Conservation (phyloP, 2,329 filamentous ascomycete species). For the Ceratocystis colombiana region DNA sequence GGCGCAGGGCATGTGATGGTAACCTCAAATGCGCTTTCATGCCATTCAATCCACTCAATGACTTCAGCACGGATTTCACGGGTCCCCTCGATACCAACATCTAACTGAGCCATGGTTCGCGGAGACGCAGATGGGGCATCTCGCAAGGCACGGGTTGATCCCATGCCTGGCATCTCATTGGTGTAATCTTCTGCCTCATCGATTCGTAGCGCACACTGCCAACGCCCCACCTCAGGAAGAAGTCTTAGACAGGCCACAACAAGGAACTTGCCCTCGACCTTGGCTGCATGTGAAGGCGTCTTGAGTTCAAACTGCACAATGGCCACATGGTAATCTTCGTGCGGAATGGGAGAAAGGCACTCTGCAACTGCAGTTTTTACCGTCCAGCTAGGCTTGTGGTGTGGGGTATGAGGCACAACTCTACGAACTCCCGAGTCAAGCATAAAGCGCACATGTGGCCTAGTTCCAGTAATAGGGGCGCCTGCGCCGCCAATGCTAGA, state of each 20-base stretch:
- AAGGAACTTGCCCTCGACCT: constrained; percentile 23
- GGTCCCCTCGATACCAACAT: constrained; percentile 23
- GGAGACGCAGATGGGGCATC: constrained; percentile 15
- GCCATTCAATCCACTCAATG: constrained; percentile 24
- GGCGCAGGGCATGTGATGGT: constrained; percentile 20
- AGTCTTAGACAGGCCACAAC: constrained; percentile 23
- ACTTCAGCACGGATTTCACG: constrained; percentile 25
- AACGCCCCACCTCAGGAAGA: constrained; percentile 18
- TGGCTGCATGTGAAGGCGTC: constrained; percentile 23
- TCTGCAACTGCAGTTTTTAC: constrained; percentile 13
- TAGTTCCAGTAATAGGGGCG: background rate
- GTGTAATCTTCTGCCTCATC: constrained; percentile 23
- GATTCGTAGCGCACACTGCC: constrained; percentile 23
- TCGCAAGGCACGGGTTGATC: constrained; percentile 1
- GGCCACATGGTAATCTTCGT: constrained; percentile 23
- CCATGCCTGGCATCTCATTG: constrained; percentile 23
- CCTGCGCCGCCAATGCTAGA: background rate
- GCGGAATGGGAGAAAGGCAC: constrained; percentile 23
- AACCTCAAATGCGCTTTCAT: constrained; percentile 23
- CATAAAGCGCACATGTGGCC: constrained; percentile 21
- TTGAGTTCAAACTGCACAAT: constrained; percentile 23
- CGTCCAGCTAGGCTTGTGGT: constrained; percentile 22
- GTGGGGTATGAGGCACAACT: constrained; percentile 20
- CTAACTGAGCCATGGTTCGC: constrained; percentile 20
- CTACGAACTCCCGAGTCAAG: constrained; percentile 20